Evolutionary conservation across 2,329 filamentous ascomycete species (phyloP), one percentile per base, ranked within the genome.

Genomic region (Talaromyces islandicus): DNA sequence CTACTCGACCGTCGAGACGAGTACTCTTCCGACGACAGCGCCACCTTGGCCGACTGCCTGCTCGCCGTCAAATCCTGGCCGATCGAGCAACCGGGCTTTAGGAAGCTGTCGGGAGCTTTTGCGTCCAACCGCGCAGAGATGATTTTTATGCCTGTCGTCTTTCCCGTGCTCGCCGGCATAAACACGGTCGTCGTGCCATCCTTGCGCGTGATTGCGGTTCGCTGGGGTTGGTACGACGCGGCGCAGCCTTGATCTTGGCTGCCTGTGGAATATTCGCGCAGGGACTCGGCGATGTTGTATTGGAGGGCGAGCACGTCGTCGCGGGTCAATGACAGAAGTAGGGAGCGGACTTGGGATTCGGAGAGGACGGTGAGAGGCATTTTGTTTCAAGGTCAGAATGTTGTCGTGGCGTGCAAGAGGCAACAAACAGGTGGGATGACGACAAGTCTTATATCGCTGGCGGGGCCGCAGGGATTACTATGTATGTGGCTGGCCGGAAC

Each of bases 231-330:
- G 63, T 84, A 86, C 10, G 79, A 78, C 1, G 83, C 81, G 58
- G 81, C 83, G 65, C 83, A 87, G 38, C 81, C 81, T 38, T 83
- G 76, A 41, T 82, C 79, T 59, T 87, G 85, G 25, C 80, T 82
- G 3, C 83, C 81, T 14, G 84, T 86, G 0, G 85, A 88, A 67
- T 88, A 89, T 68, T 85, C 83, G 66, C 85, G 83, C 4, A 88
- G 75, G 0, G 84, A 83, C 61, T 86, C 81, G 25, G 82, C 81
- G 5, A 88, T 80, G 25, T 78, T 81, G 64, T 79, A 73, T 62
- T 87, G 85, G 7, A 88, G 74, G n/a, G 80, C 72, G 27, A 80
- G 67, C 29, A 88, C 79, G 65, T 87, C 84, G 57, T 85, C 80
- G 57, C 78, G 80, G 43, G 74, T 80, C 56, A 88, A 75, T 12